Percentiles rank a stretch among this genome's conserved stretches.
Conservation (phyloP, 805 yeast species). For the Tetrapisispora nanseiensis region DNA sequence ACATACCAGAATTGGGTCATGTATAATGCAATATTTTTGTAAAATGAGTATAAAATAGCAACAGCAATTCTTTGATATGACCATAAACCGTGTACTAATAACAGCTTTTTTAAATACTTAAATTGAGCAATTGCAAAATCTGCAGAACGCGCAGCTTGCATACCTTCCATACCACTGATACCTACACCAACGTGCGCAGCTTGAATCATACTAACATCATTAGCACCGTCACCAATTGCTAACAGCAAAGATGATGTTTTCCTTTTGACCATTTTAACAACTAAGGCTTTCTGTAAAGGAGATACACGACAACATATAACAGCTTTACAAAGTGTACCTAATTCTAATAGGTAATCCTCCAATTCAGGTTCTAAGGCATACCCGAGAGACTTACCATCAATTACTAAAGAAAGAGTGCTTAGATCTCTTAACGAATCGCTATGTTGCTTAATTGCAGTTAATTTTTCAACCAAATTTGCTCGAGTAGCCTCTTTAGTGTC, state of each 20-base stretch:
- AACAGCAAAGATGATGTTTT: slow-evolving; percentile 62
- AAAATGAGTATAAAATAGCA: slow-evolving; percentile 89
- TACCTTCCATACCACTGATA: slow-evolving; percentile 98
- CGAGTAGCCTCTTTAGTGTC: slow-evolving; percentile 68
- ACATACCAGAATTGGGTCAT: slow-evolving; percentile 99
- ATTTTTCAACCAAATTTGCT: slow-evolving; percentile 61
- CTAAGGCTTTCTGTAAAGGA: slow-evolving; percentile 92
- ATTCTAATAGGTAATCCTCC: slow-evolving; percentile 65
- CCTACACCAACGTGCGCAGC: slow-evolving; percentile 99
- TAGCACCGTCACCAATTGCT: slow-evolving; percentile 98
- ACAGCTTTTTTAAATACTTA: slow-evolving; percentile 67
- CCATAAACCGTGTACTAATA: slow-evolving; percentile 96
- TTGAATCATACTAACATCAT: slow-evolving; percentile 97
- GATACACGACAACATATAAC: slow-evolving; percentile 97
- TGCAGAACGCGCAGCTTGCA: slow-evolving; percentile 98
- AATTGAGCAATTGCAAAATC: slow-evolving; percentile 96
- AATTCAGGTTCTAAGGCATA: slow-evolving; percentile 76
- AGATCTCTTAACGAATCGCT: slow-evolving; percentile 58
- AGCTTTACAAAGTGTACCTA: slow-evolving; percentile 85
- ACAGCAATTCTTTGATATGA: slow-evolving; percentile 89
- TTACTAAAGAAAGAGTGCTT: slow-evolving; percentile 76
- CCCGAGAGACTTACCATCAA: slow-evolving; percentile 87
- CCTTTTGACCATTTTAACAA: slow-evolving; percentile 85
- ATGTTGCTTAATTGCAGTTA: slow-evolving; percentile 60
- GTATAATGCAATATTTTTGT: slow-evolving; percentile 89